Percentiles rank a stretch among this genome's conserved stretches.
Evolutionary conservation across 495 filamentous ascomycete genomes (phyloP).

Genomic region (Lophiostoma macrostomum): DNA sequence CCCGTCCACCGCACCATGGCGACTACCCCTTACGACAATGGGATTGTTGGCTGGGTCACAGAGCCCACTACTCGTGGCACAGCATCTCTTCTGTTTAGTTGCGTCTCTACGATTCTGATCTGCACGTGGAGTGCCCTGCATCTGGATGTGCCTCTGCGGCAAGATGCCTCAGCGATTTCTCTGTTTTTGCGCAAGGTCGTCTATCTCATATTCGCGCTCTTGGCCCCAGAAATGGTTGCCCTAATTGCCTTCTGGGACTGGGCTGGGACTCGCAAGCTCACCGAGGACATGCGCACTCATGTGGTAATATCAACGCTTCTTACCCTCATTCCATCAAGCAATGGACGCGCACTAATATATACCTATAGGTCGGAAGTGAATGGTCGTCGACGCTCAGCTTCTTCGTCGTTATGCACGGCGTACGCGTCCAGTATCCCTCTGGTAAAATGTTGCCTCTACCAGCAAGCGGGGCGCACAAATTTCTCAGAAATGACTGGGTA

Average conservation of each 20-base stretch:
- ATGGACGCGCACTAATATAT: background rate
- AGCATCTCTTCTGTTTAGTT: slow-evolving; percentile 13
- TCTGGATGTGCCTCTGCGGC: background rate
- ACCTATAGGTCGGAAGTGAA: background rate
- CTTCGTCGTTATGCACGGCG: slow-evolving; percentile 11
- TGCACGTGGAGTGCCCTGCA: slow-evolving; percentile 17
- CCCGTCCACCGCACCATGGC: background rate
- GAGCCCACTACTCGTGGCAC: slow-evolving; percentile 13
- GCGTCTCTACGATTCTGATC: slow-evolving; percentile 13
- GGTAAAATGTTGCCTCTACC: background rate
- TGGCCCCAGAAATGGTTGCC: slow-evolving; percentile 8
- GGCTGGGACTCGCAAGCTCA: background rate
- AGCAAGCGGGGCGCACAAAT: background rate
- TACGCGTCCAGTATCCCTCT: background rate
- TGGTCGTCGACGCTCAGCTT: background rate
- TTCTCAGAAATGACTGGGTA: background rate
- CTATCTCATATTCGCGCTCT: background rate
- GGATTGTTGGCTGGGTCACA: slow-evolving; percentile 4
- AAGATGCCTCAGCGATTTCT: background rate
- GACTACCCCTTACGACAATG: background rate
- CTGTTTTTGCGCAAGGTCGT: background rate
- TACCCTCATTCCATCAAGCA: background rate
- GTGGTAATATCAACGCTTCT: background rate
- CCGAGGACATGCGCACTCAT: background rate
- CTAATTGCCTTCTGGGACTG: background rate